Evolutionary conservation across 306 rosid genomes (phyloP), one percentile per base, ranked within the genome.

Genomic region (Trichosanthes cucumerina): DNA sequence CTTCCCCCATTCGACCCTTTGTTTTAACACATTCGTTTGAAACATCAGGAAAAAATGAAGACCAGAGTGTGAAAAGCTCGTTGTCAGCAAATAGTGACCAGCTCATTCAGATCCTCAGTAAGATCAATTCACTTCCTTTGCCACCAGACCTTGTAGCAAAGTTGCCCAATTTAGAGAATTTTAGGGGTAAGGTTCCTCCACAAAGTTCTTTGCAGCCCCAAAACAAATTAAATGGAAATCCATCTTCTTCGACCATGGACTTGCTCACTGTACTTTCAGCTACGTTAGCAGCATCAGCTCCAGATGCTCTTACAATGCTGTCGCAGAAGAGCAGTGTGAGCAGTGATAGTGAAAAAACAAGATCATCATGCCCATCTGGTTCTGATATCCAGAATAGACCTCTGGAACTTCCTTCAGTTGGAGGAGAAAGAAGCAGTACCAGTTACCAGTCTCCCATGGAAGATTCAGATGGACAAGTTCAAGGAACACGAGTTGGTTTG

Each of bases 381-480:
- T 77, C 82, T 33, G 81, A 63, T 80, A 74, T 76, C 72, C 88
- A 78, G 33, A 84, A 80, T 80, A 81, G 86, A 64, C 73, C 85
- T 75, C 82, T 70, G 38, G 91, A 89, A 43, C 84, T 93, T 79
- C 75, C 87, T 78, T 84, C 90, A 1, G 80, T 84, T 41, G 93
- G 91, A 76, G 96, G 92, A 57, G 98, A 90, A 66, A 89, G 92
- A 86, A 93, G 92, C 82, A 89, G 98, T 78, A 89, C 90, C 76
- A 93, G 96, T 78, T 87, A 87, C 82, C 93, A 90, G 84, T 93
- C 97, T 78, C 94, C 96, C 13, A 84, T 81, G 80, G 96, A 91
- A 71, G 97, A 91, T 84, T 90, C 90, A 1, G 96, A 88, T 44
- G 79, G 87, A 79, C 98, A 82, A 56, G 83, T 84, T 79, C 91